Base-by-base conservation (phyloP, 2,329 filamentous ascomycete species). In the Nigrospora osmanthi region DNA sequence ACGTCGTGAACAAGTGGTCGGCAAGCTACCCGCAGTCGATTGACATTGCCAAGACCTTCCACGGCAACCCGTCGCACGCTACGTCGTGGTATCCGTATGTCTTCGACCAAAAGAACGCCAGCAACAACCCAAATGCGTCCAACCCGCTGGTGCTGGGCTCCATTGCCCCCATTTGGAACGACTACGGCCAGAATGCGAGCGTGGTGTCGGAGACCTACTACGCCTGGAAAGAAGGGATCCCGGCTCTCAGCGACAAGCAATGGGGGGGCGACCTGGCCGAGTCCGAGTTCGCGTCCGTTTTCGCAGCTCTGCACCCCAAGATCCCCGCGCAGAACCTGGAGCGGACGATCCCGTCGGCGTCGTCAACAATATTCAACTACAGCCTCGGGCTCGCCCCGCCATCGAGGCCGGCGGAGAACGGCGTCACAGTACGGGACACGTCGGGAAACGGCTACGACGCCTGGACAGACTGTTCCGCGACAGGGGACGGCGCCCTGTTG, bases 151-250 rank as follows among this genome's bases (percentile, higher is more conserved):
- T 77, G 1, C 62, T 71, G 3, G 75, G 75, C 0, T 66, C 72
- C 19, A 66, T 78, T 28, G 62, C 67, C 3, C 68, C 75, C 1
- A 56, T 73, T 5, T 78, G 75, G 75, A 78, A 77, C 46, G 75
- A 79, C 49, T 75, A 71, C 41, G 75, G 75, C 1, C 61, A 69
- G 0, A 76, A 77, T 48, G 68, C 73, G 3, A 68, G 69, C 0
- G 70, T 71, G 0, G 72, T 72, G 46, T 65, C 71, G 2, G 75
- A 78, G 52, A 66, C 71, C 0, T 78, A 74, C 49, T 75, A 75
- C 48, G 64, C 72, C 1, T 71, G 73, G 58, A 62, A 68, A 2
- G 59, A 70, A n/a, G 71, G 71, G 0, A 67, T 78, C 15, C 71
- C 75, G 0, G 69, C 72, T 0, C 58, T 78, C 13, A 73, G 64